Evolutionary conservation across 1,284 basidiomycete genomes (phyloP).

Genomic region (Rhizoctonia solani): DNA sequence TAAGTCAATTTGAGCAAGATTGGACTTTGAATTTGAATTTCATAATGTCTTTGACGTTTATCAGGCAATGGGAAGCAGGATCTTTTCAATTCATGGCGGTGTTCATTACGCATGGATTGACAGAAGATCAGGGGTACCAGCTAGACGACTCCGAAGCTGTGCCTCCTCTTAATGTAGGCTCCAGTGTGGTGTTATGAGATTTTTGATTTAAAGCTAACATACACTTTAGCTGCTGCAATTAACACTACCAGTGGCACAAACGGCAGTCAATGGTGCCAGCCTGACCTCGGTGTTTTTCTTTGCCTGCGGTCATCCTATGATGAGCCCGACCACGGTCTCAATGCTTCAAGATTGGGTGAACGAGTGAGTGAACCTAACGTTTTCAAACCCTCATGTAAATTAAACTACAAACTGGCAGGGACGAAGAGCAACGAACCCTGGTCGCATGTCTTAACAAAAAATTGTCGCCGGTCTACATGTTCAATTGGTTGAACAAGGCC

Average conservation of each 20-base stretch:
- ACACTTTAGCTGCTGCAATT: neutral
- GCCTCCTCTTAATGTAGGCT: neutral
- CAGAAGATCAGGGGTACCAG: constrained; percentile 13
- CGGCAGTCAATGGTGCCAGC: neutral
- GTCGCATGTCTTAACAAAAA: neutral
- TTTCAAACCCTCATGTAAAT: neutral
- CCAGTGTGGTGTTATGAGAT: neutral
- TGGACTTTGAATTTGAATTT: neutral
- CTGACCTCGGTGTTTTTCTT: neutral
- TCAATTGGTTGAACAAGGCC: neutral
- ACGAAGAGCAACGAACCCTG: too few species aligned
- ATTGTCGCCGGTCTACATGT: neutral
- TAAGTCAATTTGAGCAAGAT: neutral
- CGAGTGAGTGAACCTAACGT: neutral
- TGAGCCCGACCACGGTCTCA: neutral
- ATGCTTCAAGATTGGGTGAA: neutral
- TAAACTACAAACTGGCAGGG: too few species aligned
- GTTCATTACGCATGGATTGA: constrained; percentile 21
- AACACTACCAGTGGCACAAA: neutral
- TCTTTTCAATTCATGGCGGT: neutral
- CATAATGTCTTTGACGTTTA: neutral
- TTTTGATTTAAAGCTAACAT: neutral
- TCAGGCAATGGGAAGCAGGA: neutral
- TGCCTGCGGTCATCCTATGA: constrained; percentile 16
- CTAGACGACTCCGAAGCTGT: neutral